Conservation (phyloP, 2,329 filamentous ascomycete species). For the Lasiodiplodia gonubiensis region DNA sequence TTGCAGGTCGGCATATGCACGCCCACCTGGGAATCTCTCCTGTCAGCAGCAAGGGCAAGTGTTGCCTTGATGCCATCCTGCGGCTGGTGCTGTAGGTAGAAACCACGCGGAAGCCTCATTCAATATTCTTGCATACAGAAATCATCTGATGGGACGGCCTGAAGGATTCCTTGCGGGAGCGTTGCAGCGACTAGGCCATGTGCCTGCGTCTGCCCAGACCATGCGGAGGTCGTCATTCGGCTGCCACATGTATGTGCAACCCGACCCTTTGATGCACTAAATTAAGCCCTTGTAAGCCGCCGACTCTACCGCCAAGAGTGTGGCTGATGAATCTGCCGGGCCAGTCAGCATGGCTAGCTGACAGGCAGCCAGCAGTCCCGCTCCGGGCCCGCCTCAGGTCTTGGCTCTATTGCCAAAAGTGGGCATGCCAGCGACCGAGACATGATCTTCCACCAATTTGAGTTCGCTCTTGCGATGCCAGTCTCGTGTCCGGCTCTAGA, state of each 20-base stretch:
- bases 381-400: constrained; percentile 14
- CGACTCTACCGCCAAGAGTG: neutral
- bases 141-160: constrained; percentile 13
- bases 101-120: constrained; percentile 8
- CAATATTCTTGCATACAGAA: constrained; percentile 19
- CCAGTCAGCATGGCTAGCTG: constrained; percentile 21
- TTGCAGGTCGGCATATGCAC: constrained; percentile 17
- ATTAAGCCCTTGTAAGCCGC: constrained; percentile 23
- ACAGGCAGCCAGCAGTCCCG: neutral
- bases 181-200: constrained; percentile 4
- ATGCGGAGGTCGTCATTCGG: neutral
- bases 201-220: constrained; percentile 17
- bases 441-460: constrained; percentile 25
- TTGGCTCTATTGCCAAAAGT: constrained; percentile 24
- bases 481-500: constrained; percentile 8
- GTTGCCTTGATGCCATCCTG: neutral
- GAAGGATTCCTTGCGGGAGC: constrained; percentile 3
- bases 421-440: neutral
- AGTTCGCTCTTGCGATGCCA: constrained; percentile 9
- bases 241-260: neutral
- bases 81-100: constrained; percentile 12
- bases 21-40: neutral
- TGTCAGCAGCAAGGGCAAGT: constrained; percentile 2
- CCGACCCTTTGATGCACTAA: constrained; percentile 8
- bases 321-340: constrained; percentile 17